phyloP scores from a whole-genome alignment of 768 basidiomycete genomes.

The Phylloporus sp. region DNA sequence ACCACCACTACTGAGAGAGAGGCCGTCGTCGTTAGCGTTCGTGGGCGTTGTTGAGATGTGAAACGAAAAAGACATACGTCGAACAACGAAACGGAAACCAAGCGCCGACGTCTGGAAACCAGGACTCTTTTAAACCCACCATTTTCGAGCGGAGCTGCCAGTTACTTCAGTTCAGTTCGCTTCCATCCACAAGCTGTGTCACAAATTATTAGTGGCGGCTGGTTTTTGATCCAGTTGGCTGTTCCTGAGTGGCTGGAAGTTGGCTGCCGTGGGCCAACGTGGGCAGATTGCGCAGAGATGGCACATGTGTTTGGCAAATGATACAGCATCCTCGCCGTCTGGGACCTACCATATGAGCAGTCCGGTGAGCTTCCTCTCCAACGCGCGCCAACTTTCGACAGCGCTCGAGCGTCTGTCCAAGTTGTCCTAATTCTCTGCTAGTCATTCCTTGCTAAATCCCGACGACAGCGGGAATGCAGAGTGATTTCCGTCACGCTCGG shows the following conservation, averaged over 20 bases:
- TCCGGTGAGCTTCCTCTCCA: not conserved
- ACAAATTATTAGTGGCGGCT: slow-evolving; percentile 18
- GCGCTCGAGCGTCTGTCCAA: not conserved
- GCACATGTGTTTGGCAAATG: too few species aligned
- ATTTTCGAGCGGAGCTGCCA: slow-evolving; percentile 23
- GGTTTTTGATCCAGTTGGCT: slow-evolving; percentile 16
- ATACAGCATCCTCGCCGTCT: slow-evolving; percentile 4
- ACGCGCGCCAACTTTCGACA: slow-evolving; percentile 1
- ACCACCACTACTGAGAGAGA: slow-evolving; percentile 13
- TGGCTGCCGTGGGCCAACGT: not conserved
- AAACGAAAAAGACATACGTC: slow-evolving; percentile 18
- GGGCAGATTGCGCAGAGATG: not conserved
- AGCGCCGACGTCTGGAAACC: slow-evolving; percentile 5
- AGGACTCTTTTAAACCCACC: slow-evolving; percentile 3
- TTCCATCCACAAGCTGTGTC: slow-evolving; percentile 15
- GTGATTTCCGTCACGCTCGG: not conserved
- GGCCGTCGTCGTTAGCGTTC: not conserved
- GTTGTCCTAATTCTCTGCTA: too few species aligned
- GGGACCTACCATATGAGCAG: too few species aligned
- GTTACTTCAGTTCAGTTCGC: slow-evolving; percentile 1
- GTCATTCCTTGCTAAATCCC: not conserved
- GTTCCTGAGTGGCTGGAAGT: slow-evolving; percentile 18
- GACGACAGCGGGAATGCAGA: not conserved
- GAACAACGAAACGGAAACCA: slow-evolving; percentile 18
- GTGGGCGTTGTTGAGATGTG: not conserved